Base-by-base conservation (phyloP, 225 moss, liverwort and hornwort species). In the Marchantia polymorpha region DNA sequence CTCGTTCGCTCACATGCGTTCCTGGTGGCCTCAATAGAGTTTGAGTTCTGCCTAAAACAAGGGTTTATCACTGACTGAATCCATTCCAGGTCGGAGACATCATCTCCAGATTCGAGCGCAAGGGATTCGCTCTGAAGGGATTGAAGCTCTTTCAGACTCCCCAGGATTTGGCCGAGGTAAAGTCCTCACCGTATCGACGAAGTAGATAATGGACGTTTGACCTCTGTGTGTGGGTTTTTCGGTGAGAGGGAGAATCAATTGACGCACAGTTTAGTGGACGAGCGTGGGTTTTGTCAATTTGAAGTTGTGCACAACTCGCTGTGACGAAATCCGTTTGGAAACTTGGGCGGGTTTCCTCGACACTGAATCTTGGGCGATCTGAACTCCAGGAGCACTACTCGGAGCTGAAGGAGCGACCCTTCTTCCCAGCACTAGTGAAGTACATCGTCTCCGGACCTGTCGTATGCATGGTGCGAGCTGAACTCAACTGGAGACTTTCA, bases 381-480 rank as follows among this genome's bases (percentile, higher is more conserved):
- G 19, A 39, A 59, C 79, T 58, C 76, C 88, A 94, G 92, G 89
- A 89, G 81, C 96, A 97, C 76, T 94, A 97, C 30, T 84, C 83
- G 0, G 94, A 97, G 69, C 65, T 97, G 80, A 94, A 92, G 83
- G 97, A 94, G 77, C 89, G 83, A 84, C 89, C 93, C 3, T 97
- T 97, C 83, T 97, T 92, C 56, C 89, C 85, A 10, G 86, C 87
- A 55, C 83, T 97, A 52, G 93, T 97, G 77, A 52, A 90, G 77
- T 97, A 97, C 68, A 94, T 97, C 66, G 64, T 92, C 0, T 97
- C 97, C 19, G 97, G 94, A 63, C 97, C 97, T 7, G 94, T 94
- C 63, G 93, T 97, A n/a, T 90, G 92, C 85, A 96, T 96, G 87
- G 92, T 94, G 78, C 39, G 39, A 5, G 39, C 39, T 39, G 2